Conservation (phyloP, 208 protist genomes). For the Leishmania arabica region DNA sequence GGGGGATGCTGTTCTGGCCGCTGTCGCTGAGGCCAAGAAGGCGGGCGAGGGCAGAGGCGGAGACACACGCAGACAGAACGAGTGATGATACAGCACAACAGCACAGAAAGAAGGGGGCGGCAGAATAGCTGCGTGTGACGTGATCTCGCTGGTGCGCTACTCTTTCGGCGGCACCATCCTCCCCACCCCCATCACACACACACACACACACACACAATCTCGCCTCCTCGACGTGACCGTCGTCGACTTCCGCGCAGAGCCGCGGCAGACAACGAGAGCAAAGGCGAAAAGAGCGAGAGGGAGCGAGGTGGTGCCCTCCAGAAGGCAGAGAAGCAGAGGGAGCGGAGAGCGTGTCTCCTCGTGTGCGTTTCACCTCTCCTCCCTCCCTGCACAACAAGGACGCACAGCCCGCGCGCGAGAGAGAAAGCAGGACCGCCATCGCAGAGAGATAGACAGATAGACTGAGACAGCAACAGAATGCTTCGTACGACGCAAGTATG, state of each 20-base stretch:
- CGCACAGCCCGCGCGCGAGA: not conserved
- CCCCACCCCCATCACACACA: not conserved
- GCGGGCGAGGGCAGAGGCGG: not conserved
- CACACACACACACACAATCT: not conserved
- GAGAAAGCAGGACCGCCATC: not conserved
- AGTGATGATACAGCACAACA: not conserved
- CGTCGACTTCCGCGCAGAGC: not conserved
- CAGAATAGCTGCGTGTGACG: not conserved
- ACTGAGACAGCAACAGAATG: not conserved
- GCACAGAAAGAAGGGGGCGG: not conserved
- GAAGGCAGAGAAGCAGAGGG: not conserved
- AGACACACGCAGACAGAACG: not conserved
- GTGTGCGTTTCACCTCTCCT: not conserved
- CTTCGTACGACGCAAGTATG: not conserved
- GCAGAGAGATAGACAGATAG: not conserved
- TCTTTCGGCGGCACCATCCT: not conserved
- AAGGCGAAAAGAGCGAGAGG: not conserved
- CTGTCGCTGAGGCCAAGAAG: not conserved
- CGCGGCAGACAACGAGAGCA: not conserved
- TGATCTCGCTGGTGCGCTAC: not conserved
- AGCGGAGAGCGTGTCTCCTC: not conserved
- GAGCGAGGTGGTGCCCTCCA: no score
- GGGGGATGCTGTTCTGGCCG: not conserved
- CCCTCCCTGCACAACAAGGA: not conserved
- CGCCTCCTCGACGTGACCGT: no score